Percentiles rank a stretch among this genome's conserved stretches.
Evolutionary conservation across 495 filamentous ascomycete species (phyloP).

Genomic region (Neurospora africana): DNA sequence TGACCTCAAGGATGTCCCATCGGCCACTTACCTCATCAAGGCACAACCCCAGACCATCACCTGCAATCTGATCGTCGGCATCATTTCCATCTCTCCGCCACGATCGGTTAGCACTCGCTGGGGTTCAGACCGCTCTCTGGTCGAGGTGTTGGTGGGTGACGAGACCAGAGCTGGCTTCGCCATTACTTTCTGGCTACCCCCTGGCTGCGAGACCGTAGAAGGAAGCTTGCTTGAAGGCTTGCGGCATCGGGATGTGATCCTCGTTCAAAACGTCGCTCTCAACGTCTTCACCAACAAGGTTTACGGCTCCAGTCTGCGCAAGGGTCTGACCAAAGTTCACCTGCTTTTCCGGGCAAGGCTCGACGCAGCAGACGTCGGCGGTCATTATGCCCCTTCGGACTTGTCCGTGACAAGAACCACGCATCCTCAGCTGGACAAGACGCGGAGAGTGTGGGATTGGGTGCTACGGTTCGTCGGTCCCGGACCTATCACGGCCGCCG

Average conservation of each 20-base stretch:
- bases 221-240: slow-evolving; percentile 40
- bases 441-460: slow-evolving; percentile 62
- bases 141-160: slow-evolving; percentile 77
- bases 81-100: slow-evolving; percentile 59
- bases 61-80: slow-evolving; percentile 65
- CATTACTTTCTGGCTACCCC: slow-evolving; percentile 70
- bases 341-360: slow-evolving; percentile 47
- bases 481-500: neutral
- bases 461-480: slow-evolving; percentile 56
- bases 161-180: slow-evolving; percentile 74
- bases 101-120: slow-evolving; percentile 45
- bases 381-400: slow-evolving; percentile 32
- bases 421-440: slow-evolving; percentile 50
- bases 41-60: slow-evolving; percentile 72
- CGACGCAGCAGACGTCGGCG: slow-evolving; percentile 30
- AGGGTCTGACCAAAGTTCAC: slow-evolving; percentile 59
- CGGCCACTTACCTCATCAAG: slow-evolving; percentile 50
- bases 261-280: slow-evolving; percentile 68
- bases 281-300: slow-evolving; percentile 61
- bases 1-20: slow-evolving; percentile 61
- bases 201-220: slow-evolving; percentile 16
- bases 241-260: slow-evolving; percentile 60
- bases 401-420: slow-evolving; percentile 15
- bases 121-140: slow-evolving; percentile 47
- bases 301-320: slow-evolving; percentile 64